These are phyloP conservation scores for Cytospora piceicola DNA, from an alignment of 2,329 filamentous ascomycete species.

Conservation along the genomic window DNA sequence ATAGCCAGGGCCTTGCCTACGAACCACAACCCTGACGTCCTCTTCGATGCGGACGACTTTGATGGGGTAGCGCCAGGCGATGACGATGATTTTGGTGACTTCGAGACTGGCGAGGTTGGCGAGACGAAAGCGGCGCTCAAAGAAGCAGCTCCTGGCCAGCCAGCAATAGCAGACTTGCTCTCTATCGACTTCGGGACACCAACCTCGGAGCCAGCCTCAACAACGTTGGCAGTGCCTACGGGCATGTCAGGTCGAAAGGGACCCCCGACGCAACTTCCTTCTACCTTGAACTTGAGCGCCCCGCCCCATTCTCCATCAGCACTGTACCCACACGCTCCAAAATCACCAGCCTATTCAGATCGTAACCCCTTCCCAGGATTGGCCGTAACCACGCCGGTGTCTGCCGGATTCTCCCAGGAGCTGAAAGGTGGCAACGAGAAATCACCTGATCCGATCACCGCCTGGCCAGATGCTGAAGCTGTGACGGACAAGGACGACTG, in stretches of 20 bases:
- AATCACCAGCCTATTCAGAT: conserved; percentile 53
- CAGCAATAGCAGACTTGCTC: conserved; percentile 42
- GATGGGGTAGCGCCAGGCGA: conserved; percentile 38
- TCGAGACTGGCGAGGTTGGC: conserved; percentile 59
- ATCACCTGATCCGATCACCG: conserved; percentile 35
- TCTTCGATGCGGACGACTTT: conserved; percentile 69
- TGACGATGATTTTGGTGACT: conserved; percentile 64
- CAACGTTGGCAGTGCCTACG: conserved; percentile 39
- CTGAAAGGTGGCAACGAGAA: conserved; percentile 40
- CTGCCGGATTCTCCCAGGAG: conserved; percentile 36
- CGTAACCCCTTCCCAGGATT: conserved; percentile 54
- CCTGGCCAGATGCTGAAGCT: conserved; percentile 34
- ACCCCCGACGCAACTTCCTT: conserved; percentile 39
- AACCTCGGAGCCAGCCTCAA: conserved; percentile 10
- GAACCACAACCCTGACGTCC: conserved; percentile 54
- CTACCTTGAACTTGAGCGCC: conserved; percentile 38
- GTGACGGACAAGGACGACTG: conserved; percentile 47
- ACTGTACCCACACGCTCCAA: conserved; percentile 50
- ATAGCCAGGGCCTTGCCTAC: conserved; percentile 29
- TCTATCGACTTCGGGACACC: conserved; percentile 33
- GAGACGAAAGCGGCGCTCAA: conserved; percentile 31
- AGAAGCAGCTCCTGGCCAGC: conserved; percentile 33
- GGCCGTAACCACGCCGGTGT: conserved; percentile 46
- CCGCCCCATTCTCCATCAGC: conserved; percentile 32
- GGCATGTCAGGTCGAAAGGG: conserved; percentile 36